Conservation (phyloP, 2,329 filamentous ascomycete species). For the Aspergillus cejpii region DNA sequence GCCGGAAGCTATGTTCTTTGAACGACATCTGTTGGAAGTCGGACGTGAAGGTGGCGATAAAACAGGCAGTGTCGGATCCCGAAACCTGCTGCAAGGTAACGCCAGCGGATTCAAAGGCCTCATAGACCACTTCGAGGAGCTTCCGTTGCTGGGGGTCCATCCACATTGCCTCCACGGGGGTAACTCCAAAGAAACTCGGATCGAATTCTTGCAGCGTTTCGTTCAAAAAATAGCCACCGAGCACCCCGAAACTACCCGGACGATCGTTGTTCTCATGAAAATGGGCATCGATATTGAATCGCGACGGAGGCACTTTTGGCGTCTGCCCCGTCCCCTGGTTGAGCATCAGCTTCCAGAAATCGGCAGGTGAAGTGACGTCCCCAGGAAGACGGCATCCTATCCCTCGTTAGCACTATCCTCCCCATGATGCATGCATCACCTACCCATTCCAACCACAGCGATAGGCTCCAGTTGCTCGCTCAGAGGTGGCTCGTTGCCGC, state of each 20-base stretch:
- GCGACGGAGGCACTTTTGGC: constrained; percentile 5
- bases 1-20: constrained; percentile 10
- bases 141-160: constrained; percentile 26
- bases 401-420: not conserved
- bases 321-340: constrained; percentile 8
- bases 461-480: not conserved
- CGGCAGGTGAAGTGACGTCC: constrained; percentile 8
- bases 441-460: constrained; percentile 16
- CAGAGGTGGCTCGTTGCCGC: not conserved
- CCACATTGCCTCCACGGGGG: constrained; percentile 12
- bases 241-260: constrained; percentile 11
- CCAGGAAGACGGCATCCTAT: constrained; percentile 16
- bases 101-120: constrained; percentile 22
- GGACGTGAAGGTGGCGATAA: constrained; percentile 12
- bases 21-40: constrained; percentile 16
- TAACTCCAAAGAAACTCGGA: constrained; percentile 15
- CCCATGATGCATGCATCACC: too few species aligned
- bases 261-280: constrained; percentile 7
- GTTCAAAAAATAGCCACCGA: constrained; percentile 10
- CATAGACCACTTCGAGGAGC: constrained; percentile 23
- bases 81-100: constrained; percentile 11
- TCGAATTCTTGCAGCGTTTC: constrained; percentile 18
- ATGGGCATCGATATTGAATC: constrained; percentile 15
- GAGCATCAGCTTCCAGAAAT: constrained; percentile 17
- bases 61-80: constrained; percentile 15